Base-by-base conservation (phyloP, 805 yeast genomes). In the Yarrowia keelungensis region DNA sequence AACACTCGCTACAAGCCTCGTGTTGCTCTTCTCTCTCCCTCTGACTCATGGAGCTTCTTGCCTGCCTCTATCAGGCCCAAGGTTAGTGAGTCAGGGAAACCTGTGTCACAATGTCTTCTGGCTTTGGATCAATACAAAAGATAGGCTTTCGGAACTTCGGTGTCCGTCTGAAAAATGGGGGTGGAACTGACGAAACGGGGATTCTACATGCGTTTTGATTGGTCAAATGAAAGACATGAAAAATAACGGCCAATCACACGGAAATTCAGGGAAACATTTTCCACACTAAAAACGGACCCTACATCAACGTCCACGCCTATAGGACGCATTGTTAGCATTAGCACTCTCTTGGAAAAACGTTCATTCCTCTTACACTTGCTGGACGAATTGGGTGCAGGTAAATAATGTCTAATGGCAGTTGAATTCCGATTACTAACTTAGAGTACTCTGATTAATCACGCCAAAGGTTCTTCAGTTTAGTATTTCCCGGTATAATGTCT, bases 401-500 rank as follows among this genome's bases (percentile, higher is more conserved):
- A 38, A 35, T 35, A 38, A 51, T 14, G 59, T 53, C 54, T 59
- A 46, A 35, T 32, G 42, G 42, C 42, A 61, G 67, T 45, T 36
- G 36, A 36, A 61, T 61, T 61, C 53, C 42, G 53, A 61, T 46
- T 36, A 36, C 19, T 61, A 47, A 61, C 59, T 7, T 45, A 46
- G 14, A 5, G 42, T 38, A 8, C 39, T 10, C 8, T 36, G 3
- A 16, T 8, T 14, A 47, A 47, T 49, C 38, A 35, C 54, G 54
- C 54, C 54, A 10, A 49, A 35, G 39, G 14, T 22, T 46, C 54
- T 51, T 51, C 32, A 4, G 45, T 38, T 38, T 53, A 53, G 45
- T 38, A 53, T 53, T 53, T 53, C 58, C 58, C 58, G 54, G 53
- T 53, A 36, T 53, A 53, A 53, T 53, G 36, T 53, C 59, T 53